A percentile compares a stretch with the other conserved stretches of the same genome.
Evolutionary conservation across 495 filamentous ascomycete genomes (phyloP).

Genomic region (Geoglossum glabrum): DNA sequence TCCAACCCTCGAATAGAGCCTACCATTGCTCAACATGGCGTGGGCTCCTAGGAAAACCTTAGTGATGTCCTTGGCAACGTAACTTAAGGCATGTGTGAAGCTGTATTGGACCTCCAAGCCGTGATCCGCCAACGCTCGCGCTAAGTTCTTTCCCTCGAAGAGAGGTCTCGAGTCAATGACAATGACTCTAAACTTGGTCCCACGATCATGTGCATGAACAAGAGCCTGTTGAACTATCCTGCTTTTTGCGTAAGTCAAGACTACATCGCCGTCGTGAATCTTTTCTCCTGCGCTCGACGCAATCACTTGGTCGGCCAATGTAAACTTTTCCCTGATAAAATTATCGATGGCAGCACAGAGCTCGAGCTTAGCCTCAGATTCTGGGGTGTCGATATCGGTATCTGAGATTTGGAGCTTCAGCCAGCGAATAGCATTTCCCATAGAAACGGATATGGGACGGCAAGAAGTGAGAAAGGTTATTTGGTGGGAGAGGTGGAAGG

Average conservation of each 20-base stretch:
- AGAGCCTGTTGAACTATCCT: conserved; percentile 68
- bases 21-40: conserved; percentile 76
- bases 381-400: conserved; percentile 62
- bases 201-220: conserved; percentile 43
- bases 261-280: conserved; percentile 59
- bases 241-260: conserved; percentile 80
- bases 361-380: conserved; percentile 52
- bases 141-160: conserved; percentile 60
- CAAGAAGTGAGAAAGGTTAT: conserved; percentile 86
- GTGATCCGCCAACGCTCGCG: conserved; percentile 39
- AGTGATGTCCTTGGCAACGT: conserved; percentile 49
- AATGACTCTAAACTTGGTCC: conserved; percentile 61
- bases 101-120: conserved; percentile 66
- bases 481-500: conserved; percentile 82
- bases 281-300: conserved; percentile 49
- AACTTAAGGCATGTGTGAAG: conserved; percentile 51
- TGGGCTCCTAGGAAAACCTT: conserved; percentile 78
- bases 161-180: conserved; percentile 68
- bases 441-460: conserved; percentile 76
- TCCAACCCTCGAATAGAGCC: conserved; percentile 68
- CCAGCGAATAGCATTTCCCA: conserved; percentile 90
- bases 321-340: conserved; percentile 81
- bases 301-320: conserved; percentile 68
- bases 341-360: conserved; percentile 66
- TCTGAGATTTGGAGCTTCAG: conserved; percentile 75